These are phyloP conservation scores for Hordeum marinum DNA, from an alignment of 176 grass and related monocot species.

Conservation along the genomic window DNA sequence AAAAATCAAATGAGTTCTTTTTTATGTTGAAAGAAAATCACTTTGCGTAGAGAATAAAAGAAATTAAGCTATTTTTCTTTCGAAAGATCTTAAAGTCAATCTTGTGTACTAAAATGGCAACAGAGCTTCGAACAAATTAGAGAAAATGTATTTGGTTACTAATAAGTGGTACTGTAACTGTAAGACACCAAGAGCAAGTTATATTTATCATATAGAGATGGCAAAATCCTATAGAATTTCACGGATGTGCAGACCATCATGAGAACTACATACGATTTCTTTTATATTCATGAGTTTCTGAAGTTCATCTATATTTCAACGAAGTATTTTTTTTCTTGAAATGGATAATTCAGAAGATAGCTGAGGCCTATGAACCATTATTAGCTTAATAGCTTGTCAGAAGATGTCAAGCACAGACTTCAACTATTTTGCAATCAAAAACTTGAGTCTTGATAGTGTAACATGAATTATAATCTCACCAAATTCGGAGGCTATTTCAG, in stretches of 20 bases:
- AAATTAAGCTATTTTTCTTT: neutral
- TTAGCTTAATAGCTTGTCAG: neutral
- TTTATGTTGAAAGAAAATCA: neutral
- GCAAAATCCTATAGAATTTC: neutral
- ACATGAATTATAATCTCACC: too few species aligned
- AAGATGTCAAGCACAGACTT: neutral
- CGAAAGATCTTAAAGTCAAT: neutral
- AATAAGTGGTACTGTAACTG: too few species aligned
- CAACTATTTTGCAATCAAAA: too few species aligned
- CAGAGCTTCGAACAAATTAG: too few species aligned
- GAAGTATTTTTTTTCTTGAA: neutral
- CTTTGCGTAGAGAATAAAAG: neutral
- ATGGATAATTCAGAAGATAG: neutral
- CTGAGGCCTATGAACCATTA: too few species aligned
- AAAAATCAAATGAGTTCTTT: neutral
- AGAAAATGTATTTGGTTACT: too few species aligned
- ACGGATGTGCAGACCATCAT: neutral
- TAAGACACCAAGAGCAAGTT: neutral
- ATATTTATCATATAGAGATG: neutral
- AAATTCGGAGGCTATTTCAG: too few species aligned
- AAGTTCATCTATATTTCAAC: neutral
- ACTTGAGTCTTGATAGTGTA: too few species aligned
- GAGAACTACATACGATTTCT: neutral
- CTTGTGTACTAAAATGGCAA: neutral
- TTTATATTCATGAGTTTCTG: neutral